A percentile compares a stretch with the other conserved stretches of the same genome.
Evolutionary conservation across 2,329 filamentous ascomycete genomes (phyloP).

Genomic region (Talaromyces albobiverticillius): DNA sequence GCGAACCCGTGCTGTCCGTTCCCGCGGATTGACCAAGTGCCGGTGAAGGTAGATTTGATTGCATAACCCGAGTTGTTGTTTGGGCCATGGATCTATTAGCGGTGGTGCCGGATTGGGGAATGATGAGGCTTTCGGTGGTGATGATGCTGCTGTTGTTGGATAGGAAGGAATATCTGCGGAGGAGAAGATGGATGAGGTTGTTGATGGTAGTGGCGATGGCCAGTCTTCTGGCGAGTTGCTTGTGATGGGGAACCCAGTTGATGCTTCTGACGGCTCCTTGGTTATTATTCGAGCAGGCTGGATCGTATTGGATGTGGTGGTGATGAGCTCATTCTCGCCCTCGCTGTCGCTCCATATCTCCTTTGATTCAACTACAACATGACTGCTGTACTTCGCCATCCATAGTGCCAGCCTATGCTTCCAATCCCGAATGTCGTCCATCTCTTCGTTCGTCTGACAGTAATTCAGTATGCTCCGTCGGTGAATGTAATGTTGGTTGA

Average conservation of each 20-base stretch:
- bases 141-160: slow-evolving; percentile 10
- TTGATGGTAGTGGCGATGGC: slow-evolving; percentile 2
- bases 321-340: neutral
- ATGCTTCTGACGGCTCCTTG: neutral
- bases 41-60: slow-evolving; percentile 12
- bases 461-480: slow-evolving; percentile 23
- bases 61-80: slow-evolving; percentile 8
- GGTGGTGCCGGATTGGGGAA: neutral
- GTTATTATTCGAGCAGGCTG: neutral
- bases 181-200: slow-evolving; percentile 12
- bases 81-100: slow-evolving; percentile 7
- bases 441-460: slow-evolving; percentile 28
- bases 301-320: neutral
- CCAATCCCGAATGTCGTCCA: slow-evolving; percentile 26
- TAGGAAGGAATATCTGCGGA: neutral
- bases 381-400: slow-evolving; percentile 3
- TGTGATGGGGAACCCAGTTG: neutral
- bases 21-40: slow-evolving; percentile 5
- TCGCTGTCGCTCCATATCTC: neutral
- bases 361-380: neutral
- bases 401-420: slow-evolving; percentile 19
- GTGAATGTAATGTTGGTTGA: slow-evolving; percentile 28
- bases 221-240: neutral
- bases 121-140: slow-evolving; percentile 10
- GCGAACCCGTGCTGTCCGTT: slow-evolving; percentile 9